phyloP scores from a whole-genome alignment of 129 eudicot species.

The Arctium lappa region DNA sequence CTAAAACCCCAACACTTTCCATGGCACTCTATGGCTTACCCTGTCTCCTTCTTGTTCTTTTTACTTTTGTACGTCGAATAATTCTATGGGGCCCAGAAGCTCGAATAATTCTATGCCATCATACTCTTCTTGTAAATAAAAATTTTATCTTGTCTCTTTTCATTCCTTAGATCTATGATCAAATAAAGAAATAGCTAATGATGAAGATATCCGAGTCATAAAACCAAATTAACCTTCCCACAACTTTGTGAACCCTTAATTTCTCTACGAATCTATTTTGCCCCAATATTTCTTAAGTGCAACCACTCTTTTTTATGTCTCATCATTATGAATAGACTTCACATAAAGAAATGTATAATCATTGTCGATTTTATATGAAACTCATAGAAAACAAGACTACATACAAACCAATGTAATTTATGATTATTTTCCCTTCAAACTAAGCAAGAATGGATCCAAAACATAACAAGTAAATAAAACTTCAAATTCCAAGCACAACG shows the following conservation, averaged over 20 bases:
- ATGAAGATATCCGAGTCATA: not conserved
- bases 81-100: too few relatives aligned
- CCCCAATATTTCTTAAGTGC: not conserved
- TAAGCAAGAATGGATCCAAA: too few relatives aligned
- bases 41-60: too few relatives aligned
- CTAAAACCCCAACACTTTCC: too few relatives aligned
- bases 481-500: not conserved
- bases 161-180: not conserved
- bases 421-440: too few relatives aligned
- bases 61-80: too few relatives aligned
- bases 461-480: too few relatives aligned
- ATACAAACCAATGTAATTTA: not conserved
- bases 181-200: not conserved
- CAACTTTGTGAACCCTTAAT: not conserved
- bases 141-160: not conserved
- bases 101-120: too few relatives aligned
- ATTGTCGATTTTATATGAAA: not conserved
- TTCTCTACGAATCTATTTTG: not conserved
- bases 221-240: not conserved
- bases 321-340: not conserved
- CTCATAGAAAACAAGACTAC: not conserved
- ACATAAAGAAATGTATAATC: not conserved
- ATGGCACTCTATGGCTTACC: too few relatives aligned
- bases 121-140: too few relatives aligned
- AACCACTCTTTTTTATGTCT: not conserved